These are phyloP conservation scores for Penicillium cosmopolitanum DNA, from an alignment of 495 filamentous ascomycete genomes.

Conservation along the genomic window DNA sequence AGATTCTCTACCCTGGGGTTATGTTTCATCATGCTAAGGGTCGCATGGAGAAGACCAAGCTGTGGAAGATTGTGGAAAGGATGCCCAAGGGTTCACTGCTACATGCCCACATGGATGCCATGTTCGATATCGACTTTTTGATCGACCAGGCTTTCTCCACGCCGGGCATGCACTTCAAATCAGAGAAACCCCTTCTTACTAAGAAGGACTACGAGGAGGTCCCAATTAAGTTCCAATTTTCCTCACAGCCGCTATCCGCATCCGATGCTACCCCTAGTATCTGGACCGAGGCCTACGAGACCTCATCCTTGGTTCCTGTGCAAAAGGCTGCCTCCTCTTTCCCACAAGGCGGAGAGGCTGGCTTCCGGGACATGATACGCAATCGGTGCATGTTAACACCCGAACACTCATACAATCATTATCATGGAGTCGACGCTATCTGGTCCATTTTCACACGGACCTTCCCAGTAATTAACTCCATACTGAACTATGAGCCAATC, in stretches of 20 bases:
- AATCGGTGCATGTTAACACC: constrained; percentile 68
- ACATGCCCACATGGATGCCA: constrained; percentile 87
- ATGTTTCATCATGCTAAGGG: constrained; percentile 83
- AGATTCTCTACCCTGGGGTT: constrained; percentile 76
- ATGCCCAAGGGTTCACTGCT: constrained; percentile 93
- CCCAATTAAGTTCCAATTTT: constrained; percentile 57
- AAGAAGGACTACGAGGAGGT: constrained; percentile 49
- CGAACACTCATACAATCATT: constrained; percentile 74
- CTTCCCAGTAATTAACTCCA: constrained; percentile 69
- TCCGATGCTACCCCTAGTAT: constrained; percentile 44
- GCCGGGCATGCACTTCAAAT: constrained; percentile 72
- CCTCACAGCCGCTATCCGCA: constrained; percentile 15
- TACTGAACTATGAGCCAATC: constrained; percentile 90
- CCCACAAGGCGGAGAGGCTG: constrained; percentile 67
- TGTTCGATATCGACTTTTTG: constrained; percentile 83
- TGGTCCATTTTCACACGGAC: constrained; percentile 76
- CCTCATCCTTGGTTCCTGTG: constrained; percentile 59
- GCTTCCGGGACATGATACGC: constrained; percentile 80
- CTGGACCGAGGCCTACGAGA: constrained; percentile 65
- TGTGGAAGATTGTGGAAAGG: constrained; percentile 80
- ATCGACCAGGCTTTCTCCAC: constrained; percentile 71
- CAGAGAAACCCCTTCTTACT: constrained; percentile 54
- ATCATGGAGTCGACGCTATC: constrained; percentile 77
- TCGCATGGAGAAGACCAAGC: constrained; percentile 75
- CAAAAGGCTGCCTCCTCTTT: constrained; percentile 70